Percentiles rank a stretch among this genome's conserved stretches.
These are phyloP conservation scores for Cinchona pubescens DNA, from an alignment of 257 asterid genomes.

Conservation along the genomic window DNA sequence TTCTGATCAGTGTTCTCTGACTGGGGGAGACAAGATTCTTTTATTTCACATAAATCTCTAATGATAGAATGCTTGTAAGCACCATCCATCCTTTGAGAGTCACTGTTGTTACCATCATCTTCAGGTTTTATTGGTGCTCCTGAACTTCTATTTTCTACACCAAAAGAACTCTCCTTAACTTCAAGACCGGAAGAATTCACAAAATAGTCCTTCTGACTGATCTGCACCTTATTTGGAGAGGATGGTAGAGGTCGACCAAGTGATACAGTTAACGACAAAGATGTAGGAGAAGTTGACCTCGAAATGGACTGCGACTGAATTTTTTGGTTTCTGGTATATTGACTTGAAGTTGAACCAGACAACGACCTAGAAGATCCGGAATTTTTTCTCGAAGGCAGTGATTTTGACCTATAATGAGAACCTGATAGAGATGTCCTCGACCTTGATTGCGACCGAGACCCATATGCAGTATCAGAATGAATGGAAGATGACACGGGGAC, in stretches of 20 bases:
- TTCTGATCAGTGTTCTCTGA: slow-evolving; percentile 23
- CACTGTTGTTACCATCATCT: slow-evolving; percentile 11
- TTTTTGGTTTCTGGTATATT: slow-evolving; percentile 23
- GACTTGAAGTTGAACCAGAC: slow-evolving; percentile 31
- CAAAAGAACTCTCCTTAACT: slow-evolving; percentile 15
- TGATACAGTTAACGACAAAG: slow-evolving; percentile 26
- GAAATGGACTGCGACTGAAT: slow-evolving; percentile 3
- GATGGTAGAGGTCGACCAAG: slow-evolving; percentile 18
- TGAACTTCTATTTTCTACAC: slow-evolving; percentile 22
- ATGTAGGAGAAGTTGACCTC: slow-evolving; percentile 33
- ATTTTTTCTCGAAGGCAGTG: slow-evolving; percentile 17
- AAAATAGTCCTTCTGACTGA: slow-evolving; percentile 17
- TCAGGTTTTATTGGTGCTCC: slow-evolving; percentile 13
- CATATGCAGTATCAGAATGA: slow-evolving; percentile 40
- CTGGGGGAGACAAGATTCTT: slow-evolving; percentile 5
- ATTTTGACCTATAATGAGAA: slow-evolving; percentile 15
- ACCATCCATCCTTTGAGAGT: slow-evolving; percentile 18
- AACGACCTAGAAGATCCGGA: slow-evolving; percentile 24
- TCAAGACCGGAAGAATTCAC: slow-evolving; percentile 19
- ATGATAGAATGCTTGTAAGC: slow-evolving; percentile 10
- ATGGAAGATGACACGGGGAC: slow-evolving; percentile 34
- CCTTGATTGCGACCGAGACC: slow-evolving; percentile 31
- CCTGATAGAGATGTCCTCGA: slow-evolving; percentile 21
- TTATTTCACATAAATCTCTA: slow-evolving; percentile 16
- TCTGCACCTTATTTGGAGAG: slow-evolving; percentile 31